Percentiles rank a stretch among this genome's conserved stretches.
These are phyloP conservation scores for Groenewaldozyma auringiensis DNA, from an alignment of 1,139 yeast species.

Conservation along the genomic window DNA sequence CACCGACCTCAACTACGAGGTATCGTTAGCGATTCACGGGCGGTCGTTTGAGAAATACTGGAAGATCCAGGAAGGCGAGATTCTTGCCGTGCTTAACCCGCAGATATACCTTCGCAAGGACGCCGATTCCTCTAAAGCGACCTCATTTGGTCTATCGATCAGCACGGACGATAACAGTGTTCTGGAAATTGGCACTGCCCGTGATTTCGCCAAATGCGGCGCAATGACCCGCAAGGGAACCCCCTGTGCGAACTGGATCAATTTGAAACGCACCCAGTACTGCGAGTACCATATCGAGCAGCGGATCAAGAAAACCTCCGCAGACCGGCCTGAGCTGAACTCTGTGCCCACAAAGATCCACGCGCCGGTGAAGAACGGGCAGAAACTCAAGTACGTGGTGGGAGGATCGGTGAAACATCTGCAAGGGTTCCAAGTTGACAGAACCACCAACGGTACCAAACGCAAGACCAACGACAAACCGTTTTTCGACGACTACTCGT, in stretches of 20 bases:
- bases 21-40: slow-evolving; percentile 60
- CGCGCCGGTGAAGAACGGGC: slow-evolving; percentile 27
- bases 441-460: background rate
- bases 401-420: slow-evolving; percentile 26
- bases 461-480: slow-evolving; percentile 1
- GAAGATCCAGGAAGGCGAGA: slow-evolving; percentile 66
- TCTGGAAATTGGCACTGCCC: slow-evolving; percentile 66
- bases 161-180: slow-evolving; percentile 46
- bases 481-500: slow-evolving; percentile 9
- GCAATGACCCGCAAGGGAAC: slow-evolving; percentile 40
- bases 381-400: slow-evolving; percentile 28
- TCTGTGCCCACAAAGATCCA: slow-evolving; percentile 23
- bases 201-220: slow-evolving; percentile 63
- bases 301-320: slow-evolving; percentile 35
- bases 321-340: slow-evolving; percentile 62
- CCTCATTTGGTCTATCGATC: slow-evolving; percentile 56
- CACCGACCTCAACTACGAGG: slow-evolving; percentile 53
- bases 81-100: slow-evolving; percentile 73
- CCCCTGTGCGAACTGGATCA: slow-evolving; percentile 54
- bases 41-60: slow-evolving; percentile 62
- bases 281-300: slow-evolving; percentile 70
- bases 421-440: background rate
- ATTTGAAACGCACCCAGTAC: slow-evolving; percentile 43
- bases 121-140: slow-evolving; percentile 14
- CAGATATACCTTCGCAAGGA: slow-evolving; percentile 38